phyloP scores from a whole-genome alignment of 2,329 filamentous ascomycete species.

The Claviceps spartinae region DNA sequence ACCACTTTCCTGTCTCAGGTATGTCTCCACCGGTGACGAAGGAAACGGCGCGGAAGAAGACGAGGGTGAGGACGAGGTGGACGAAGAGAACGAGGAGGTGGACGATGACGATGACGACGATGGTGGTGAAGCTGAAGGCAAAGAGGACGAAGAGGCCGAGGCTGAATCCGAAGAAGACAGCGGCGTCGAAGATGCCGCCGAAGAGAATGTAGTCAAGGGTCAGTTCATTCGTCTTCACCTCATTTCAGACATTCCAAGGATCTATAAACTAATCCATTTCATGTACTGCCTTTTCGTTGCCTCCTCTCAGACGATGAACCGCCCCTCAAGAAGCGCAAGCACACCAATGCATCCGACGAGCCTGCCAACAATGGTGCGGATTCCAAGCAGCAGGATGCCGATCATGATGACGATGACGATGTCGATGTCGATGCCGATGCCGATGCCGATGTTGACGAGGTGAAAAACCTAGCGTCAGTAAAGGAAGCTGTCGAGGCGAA shows the following conservation, averaged over 20 bases:
- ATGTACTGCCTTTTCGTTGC: not conserved
- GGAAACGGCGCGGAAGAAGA: constrained; percentile 26
- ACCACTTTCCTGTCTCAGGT: constrained; percentile 13
- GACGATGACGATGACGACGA: constrained; percentile 20
- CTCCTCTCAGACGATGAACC: constrained; percentile 22
- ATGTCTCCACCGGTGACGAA: constrained; percentile 25
- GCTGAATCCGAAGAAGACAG: constrained; percentile 11
- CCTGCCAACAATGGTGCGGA: constrained; percentile 20
- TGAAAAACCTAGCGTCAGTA: constrained; percentile 11
- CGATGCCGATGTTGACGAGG: constrained; percentile 4
- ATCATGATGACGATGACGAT: constrained; percentile 12
- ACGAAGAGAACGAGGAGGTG: constrained; percentile 19
- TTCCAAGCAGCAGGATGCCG: constrained; percentile 16
- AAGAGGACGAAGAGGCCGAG: constrained; percentile 8
- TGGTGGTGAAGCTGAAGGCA: constrained; percentile 14
- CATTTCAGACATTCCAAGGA: not conserved
- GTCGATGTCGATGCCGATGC: not conserved
- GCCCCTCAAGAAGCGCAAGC: constrained; percentile 40
- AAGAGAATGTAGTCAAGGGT: constrained; percentile 23
- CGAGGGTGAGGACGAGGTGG: constrained; percentile 25
- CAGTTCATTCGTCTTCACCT: constrained; percentile 7
- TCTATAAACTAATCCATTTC: not conserved
- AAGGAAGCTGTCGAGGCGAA: constrained; percentile 17
- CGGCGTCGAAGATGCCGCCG: constrained; percentile 6
- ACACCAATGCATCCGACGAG: constrained; percentile 18